Conservation (phyloP, 208 protist genomes). For the Wallacemonas sp. region DNA sequence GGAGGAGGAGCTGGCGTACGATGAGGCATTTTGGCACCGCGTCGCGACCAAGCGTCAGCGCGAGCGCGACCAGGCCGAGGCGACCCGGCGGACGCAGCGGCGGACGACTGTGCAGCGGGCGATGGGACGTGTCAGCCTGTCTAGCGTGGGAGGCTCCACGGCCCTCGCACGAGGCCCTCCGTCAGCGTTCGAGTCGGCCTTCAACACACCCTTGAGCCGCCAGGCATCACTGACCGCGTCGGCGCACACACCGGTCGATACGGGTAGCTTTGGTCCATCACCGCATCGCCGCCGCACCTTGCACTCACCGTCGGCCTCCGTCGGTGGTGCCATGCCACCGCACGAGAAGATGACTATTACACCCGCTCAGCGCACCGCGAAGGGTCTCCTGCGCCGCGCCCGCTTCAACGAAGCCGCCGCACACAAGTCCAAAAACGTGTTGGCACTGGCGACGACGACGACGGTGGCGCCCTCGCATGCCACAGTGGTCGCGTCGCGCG, state of each 20-base stretch:
- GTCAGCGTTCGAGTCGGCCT: slow-evolving; percentile 4
- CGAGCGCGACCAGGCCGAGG: background rate
- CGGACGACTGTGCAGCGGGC: background rate
- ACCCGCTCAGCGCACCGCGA: slow-evolving; percentile 39
- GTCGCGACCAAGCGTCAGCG: background rate
- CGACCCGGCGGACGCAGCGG: background rate
- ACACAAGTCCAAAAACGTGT: slow-evolving; percentile 7
- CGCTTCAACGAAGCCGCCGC: slow-evolving; percentile 39
- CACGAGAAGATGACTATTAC: background rate
- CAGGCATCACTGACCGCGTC: slow-evolving; percentile 12
- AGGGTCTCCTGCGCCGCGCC: slow-evolving; percentile 42
- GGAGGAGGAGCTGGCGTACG: background rate
- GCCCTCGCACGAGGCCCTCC: background rate
- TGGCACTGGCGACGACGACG: slow-evolving; percentile 6
- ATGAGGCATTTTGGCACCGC: background rate
- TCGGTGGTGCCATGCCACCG: too few species aligned
- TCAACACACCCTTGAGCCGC: slow-evolving; percentile 13
- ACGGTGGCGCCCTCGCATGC: slow-evolving; percentile 10
- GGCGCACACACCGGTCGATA: slow-evolving; percentile 1
- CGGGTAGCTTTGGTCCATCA: background rate
- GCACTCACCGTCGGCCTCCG: too few species aligned
- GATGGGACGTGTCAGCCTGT: background rate
- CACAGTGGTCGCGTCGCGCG: background rate
- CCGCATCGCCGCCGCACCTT: background rate
- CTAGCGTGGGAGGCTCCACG: slow-evolving; percentile 1